These are phyloP conservation scores for Plantago major DNA, from an alignment of 257 asterid genomes.

Conservation along the genomic window DNA sequence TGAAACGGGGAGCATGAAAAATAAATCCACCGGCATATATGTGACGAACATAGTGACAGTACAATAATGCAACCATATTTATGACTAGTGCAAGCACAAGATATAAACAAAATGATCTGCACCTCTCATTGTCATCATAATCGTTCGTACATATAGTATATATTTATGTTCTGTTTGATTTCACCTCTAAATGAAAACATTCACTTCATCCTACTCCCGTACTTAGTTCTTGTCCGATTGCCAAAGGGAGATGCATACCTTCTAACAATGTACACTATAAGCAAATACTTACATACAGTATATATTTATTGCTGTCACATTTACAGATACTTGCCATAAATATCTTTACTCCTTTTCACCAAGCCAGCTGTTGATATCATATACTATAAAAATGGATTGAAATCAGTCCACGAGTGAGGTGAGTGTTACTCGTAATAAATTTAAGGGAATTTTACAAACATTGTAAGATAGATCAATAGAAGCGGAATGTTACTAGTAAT, in stretches of 20 bases:
- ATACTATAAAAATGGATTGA: too few species aligned
- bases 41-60: too few species aligned
- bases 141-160: too few species aligned
- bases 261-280: too few species aligned
- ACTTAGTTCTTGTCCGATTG: neutral
- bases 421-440: too few species aligned
- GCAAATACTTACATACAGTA: neutral
- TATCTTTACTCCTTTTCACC: neutral
- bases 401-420: too few species aligned
- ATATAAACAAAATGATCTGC: neutral
- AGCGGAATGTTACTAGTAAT: too few species aligned
- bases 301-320: neutral
- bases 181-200: neutral
- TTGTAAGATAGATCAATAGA: too few species aligned
- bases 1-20: too few species aligned
- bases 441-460: too few species aligned
- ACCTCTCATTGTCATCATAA: too few species aligned
- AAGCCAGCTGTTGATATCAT: slow-evolving; percentile 2
- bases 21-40: too few species aligned
- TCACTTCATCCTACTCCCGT: neutral
- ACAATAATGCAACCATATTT: neutral
- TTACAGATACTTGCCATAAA: slow-evolving; percentile 12
- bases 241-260: slow-evolving; percentile 9
- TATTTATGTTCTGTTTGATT: neutral
- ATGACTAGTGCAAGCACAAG: neutral